phyloP scores from a whole-genome alignment of 1,139 yeast species.

The Kurtzmaniella quercitrusa region DNA sequence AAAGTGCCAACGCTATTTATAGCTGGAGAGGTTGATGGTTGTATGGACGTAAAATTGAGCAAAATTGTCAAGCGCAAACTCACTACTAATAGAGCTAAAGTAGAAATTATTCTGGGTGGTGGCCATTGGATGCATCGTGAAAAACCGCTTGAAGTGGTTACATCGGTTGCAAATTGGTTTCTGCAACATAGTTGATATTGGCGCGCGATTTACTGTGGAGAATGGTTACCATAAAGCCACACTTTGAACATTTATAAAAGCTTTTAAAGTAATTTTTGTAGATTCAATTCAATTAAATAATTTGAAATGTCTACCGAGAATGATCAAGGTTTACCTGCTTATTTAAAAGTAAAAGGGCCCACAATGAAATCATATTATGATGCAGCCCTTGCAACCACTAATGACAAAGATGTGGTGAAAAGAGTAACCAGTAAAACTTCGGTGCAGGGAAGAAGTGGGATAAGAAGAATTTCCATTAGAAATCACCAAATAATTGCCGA shows the following conservation, averaged over 20 bases:
- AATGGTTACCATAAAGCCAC: not conserved
- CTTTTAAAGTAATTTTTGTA: not conserved
- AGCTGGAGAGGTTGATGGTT: slow-evolving; percentile 38
- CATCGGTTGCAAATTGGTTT: slow-evolving; percentile 28
- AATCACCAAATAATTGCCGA: slow-evolving; percentile 5
- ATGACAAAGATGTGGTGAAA: not conserved
- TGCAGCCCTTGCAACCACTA: not conserved
- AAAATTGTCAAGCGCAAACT: slow-evolving; percentile 24
- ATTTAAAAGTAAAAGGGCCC: slow-evolving; percentile 4
- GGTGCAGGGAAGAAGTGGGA: slow-evolving; percentile 5
- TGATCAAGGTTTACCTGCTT: not conserved
- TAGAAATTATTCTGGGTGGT: slow-evolving; percentile 25
- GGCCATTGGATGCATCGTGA: slow-evolving; percentile 46
- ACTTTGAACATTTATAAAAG: not conserved
- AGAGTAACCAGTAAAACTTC: not conserved
- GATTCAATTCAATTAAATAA: not conserved
- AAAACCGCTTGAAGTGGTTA: slow-evolving; percentile 29
- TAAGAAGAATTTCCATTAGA: slow-evolving; percentile 4
- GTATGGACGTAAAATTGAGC: slow-evolving; percentile 31
- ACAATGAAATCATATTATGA: slow-evolving; percentile 3
- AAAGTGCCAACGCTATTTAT: slow-evolving; percentile 38
- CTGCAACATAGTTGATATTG: slow-evolving; percentile 3
- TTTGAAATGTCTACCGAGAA: not conserved
- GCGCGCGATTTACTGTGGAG: too few relatives aligned
- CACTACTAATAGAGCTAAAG: slow-evolving; percentile 19